Evolutionary conservation across 345 rosid genomes (phyloP).

Genomic region (Pistacia atlantica): DNA sequence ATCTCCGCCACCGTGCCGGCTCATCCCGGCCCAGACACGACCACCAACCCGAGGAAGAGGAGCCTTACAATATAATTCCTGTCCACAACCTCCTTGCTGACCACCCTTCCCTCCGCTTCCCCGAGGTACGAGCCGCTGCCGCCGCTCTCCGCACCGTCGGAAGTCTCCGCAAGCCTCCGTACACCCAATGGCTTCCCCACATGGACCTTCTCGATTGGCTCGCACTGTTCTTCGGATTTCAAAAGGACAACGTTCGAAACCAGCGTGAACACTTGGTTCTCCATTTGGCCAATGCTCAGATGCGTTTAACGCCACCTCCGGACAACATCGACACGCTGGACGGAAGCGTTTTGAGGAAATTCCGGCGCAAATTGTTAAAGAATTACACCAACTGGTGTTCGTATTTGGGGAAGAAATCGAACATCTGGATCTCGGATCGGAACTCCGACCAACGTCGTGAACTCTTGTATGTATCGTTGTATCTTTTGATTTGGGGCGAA

Average conservation of each 20-base stretch:
- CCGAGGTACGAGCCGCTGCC: conserved; percentile 90
- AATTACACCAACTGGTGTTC: conserved; percentile 93
- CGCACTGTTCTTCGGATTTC: conserved; percentile 84
- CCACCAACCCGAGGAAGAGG: conserved; percentile 35
- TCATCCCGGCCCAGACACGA: conserved; percentile 25
- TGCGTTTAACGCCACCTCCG: conserved; percentile 94
- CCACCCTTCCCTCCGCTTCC: conserved; percentile 91
- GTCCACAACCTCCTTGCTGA: conserved; percentile 92
- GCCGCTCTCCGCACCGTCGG: conserved; percentile 88
- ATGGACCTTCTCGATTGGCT: conserved; percentile 94
- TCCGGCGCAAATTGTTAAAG: conserved; percentile 65
- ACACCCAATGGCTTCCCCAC: conserved; percentile 67
- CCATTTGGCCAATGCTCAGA: conserved; percentile 93
- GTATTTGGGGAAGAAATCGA: conserved; percentile 73
- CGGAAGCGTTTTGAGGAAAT: conserved; percentile 62
- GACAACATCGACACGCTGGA: conserved; percentile 88
- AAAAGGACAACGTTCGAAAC: conserved; percentile 77
- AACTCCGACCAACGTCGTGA: conserved; percentile 51
- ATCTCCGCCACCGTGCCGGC: conserved; percentile 48
- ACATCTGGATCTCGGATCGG: conserved; percentile 89
- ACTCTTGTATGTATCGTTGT: conserved; percentile 32
- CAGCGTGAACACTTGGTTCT: conserved; percentile 94
- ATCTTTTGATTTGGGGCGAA: conserved; percentile 85
- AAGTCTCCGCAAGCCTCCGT: conserved; percentile 75
- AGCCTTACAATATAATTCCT: conserved; percentile 81